Percentiles rank a stretch among this genome's conserved stretches.
These are phyloP conservation scores for Elsinoe fawcettii DNA, from an alignment of 2,329 filamentous ascomycete species.

Conservation along the genomic window DNA sequence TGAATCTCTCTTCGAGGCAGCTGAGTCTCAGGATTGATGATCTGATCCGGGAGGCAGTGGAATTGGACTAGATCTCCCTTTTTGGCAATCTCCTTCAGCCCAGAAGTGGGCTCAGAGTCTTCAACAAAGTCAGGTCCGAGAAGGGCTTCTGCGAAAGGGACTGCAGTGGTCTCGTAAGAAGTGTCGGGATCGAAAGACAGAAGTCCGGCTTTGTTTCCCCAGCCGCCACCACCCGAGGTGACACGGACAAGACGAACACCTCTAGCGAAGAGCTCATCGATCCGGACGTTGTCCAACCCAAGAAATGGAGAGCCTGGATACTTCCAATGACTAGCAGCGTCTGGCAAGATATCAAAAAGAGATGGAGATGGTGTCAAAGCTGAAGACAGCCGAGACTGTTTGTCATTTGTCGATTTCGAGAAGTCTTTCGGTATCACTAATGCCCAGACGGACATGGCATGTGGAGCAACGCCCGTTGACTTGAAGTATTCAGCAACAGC, in stretches of 20 bases:
- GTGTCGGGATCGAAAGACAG: conserved; percentile 68
- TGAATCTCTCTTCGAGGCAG: conserved; percentile 27
- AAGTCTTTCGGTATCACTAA: conserved; percentile 48
- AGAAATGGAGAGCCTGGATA: background rate
- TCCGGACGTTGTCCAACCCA: conserved; percentile 15
- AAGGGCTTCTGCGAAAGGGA: conserved; percentile 49
- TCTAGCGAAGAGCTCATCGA: conserved; percentile 22
- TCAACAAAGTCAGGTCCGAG: conserved; percentile 32
- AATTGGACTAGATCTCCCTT: conserved; percentile 62
- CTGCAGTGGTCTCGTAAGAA: conserved; percentile 42
- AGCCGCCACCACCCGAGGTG: conserved; percentile 76
- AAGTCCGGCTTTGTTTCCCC: conserved; percentile 72
- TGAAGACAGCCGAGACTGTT: background rate
- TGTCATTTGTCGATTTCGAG: conserved; percentile 11
- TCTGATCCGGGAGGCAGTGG: conserved; percentile 40
- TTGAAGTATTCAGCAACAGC: conserved; percentile 54
- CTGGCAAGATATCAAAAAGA: background rate
- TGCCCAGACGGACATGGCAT: conserved; percentile 64
- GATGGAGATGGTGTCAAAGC: background rate
- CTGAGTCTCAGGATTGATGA: conserved; percentile 13
- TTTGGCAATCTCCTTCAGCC: conserved; percentile 47
- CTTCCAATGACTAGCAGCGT: background rate
- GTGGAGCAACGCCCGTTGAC: conserved; percentile 31
- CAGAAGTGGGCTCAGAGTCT: conserved; percentile 26
- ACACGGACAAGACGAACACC: conserved; percentile 39